These are phyloP conservation scores for Pyrenopolyporus hunteri DNA, from an alignment of 495 filamentous ascomycete species.

Conservation along the genomic window DNA sequence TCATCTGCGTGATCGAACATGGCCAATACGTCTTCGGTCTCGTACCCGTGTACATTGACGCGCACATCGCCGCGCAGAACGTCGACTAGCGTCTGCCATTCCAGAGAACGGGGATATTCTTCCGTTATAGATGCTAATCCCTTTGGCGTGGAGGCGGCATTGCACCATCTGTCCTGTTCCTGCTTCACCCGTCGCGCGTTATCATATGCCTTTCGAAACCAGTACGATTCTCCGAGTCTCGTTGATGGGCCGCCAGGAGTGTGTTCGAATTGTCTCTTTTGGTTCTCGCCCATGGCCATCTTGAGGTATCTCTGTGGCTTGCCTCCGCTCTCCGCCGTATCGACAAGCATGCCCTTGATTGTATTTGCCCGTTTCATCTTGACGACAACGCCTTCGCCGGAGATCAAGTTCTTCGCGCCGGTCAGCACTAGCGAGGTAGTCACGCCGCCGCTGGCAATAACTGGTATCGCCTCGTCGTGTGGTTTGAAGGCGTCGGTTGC, in stretches of 20 bases:
- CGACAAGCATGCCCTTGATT: slow-evolving; percentile 57
- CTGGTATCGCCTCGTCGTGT: slow-evolving; percentile 49
- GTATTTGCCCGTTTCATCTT: slow-evolving; percentile 50
- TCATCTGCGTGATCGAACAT: slow-evolving; percentile 59
- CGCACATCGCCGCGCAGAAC: slow-evolving; percentile 57
- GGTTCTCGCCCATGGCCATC: slow-evolving; percentile 66
- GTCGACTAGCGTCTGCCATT: slow-evolving; percentile 56
- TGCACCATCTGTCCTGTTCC: slow-evolving; percentile 57
- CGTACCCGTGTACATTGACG: slow-evolving; percentile 62
- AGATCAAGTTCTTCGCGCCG: slow-evolving; percentile 61
- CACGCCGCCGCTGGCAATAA: slow-evolving; percentile 61
- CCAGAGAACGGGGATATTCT: slow-evolving; percentile 49
- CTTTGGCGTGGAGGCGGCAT: slow-evolving; percentile 37
- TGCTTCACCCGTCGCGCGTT: slow-evolving; percentile 50
- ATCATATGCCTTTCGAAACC: slow-evolving; percentile 55
- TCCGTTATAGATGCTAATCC: slow-evolving; percentile 1
- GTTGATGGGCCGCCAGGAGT: slow-evolving; percentile 36
- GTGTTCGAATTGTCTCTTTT: slow-evolving; percentile 49
- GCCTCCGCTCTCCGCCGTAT: slow-evolving; percentile 47
- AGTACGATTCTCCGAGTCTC: slow-evolving; percentile 29
- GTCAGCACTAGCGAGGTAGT: slow-evolving; percentile 62
- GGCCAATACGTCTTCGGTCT: slow-evolving; percentile 56
- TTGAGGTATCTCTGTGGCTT: slow-evolving; percentile 60
- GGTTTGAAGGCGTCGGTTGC: slow-evolving; percentile 57
- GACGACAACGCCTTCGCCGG: slow-evolving; percentile 58